Base-by-base conservation (phyloP, 2,329 filamentous ascomycete genomes). In the Intubia oerlemansii region DNA sequence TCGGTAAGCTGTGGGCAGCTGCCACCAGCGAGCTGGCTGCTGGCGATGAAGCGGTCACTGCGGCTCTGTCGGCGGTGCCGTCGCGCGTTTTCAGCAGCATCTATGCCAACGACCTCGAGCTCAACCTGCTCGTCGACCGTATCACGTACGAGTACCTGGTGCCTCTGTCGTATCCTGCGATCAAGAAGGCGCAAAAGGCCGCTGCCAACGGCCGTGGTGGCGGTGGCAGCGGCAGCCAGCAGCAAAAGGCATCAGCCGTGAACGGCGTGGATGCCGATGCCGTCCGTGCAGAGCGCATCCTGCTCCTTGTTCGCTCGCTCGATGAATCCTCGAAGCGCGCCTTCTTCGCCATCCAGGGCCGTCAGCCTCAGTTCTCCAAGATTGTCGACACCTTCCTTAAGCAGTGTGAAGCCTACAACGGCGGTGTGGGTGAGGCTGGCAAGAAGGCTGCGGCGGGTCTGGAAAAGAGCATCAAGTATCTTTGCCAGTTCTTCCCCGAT, bases 1-100 rank as follows among this genome's bases (percentile, higher is more conserved):
- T 95, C 2, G 79, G 69, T 9, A 79, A 73, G 36, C 71, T 95
- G 17, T 98, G 88, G 88, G 84, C 80, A n/a, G 84, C 90, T 12
- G 85, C 80, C 10, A 69, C 74, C 12, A 79, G 81, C 12, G 84
- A 92, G 41, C 77, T 98, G 40, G 71, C 79, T 15, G 68, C 75
- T 29, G 80, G 79, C 10, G 76, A 85, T 41, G 80, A 92, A 39
- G 57, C 62, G 12, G 74, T 91, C 13, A 65, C 63, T 10, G 56
- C 67, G 8, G 64, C 85, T n/a, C 56, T 98, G 10, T 75, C 73
- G 6, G 73, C 73, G 15, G 81, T 90, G 22, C 85, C 88, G 3
- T 76, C 76, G 1, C 75, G 70, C 36, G 81, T 98, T 25, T 69
- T 93, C 36, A 81, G 82, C 43, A 74, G 76, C 0, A 84, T 76